These are phyloP conservation scores for Turritis glabra DNA, from an alignment of 345 rosid species.

Conservation along the genomic window DNA sequence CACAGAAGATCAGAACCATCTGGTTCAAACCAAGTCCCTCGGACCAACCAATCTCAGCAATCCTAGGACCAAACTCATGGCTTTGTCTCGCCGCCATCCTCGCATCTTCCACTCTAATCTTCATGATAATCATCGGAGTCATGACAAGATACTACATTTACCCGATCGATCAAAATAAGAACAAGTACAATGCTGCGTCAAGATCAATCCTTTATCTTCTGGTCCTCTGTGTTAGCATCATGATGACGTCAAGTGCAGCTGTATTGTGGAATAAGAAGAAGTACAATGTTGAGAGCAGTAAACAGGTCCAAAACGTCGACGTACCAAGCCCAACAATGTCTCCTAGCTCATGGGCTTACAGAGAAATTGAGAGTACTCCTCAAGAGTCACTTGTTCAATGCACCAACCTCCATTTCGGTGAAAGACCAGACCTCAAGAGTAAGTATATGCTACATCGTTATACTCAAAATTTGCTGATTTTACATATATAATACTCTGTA, in stretches of 20 bases:
- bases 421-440: constrained; percentile 74
- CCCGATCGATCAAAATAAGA: constrained; percentile 52
- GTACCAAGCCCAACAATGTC: constrained; percentile 39
- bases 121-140: constrained; percentile 57
- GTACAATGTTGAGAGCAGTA: constrained; percentile 34
- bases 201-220: constrained; percentile 49
- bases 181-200: constrained; percentile 32
- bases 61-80: constrained; percentile 73
- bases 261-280: constrained; percentile 64
- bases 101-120: constrained; percentile 56
- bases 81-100: constrained; percentile 71
- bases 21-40: constrained; percentile 55
- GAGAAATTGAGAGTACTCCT: constrained; percentile 75
- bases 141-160: constrained; percentile 61
- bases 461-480: neutral
- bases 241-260: constrained; percentile 50
- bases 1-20: constrained; percentile 35
- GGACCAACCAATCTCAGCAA: constrained; percentile 55
- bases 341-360: constrained; percentile 31
- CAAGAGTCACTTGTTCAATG: constrained; percentile 50
- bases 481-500: neutral
- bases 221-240: constrained; percentile 51
- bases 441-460: constrained; percentile 12
- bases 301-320: constrained; percentile 48
- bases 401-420: constrained; percentile 56